Evolutionary conservation across 2,329 filamentous ascomycete genomes (phyloP).

Genomic region (Trichoderma koningii): DNA sequence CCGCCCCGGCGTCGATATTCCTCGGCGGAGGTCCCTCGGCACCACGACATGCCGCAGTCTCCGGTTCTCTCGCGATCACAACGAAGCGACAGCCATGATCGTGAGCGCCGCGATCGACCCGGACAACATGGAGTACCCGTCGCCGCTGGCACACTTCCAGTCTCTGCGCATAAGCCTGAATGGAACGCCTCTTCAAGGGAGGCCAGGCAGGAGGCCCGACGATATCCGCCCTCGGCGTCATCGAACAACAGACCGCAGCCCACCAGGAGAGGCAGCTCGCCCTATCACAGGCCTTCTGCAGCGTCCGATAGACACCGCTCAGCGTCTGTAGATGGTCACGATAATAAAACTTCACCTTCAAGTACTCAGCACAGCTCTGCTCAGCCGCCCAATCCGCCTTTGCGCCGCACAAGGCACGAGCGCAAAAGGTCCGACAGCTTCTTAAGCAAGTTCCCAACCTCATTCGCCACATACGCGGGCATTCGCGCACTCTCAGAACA

Average conservation of each 20-base stretch:
- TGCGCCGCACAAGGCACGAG: slow-evolving; percentile 15
- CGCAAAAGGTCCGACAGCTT: slow-evolving; percentile 21
- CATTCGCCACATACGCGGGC: slow-evolving; percentile 35
- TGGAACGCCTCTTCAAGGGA: slow-evolving; percentile 4
- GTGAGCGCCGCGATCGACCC: slow-evolving; percentile 12
- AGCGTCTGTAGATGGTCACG: slow-evolving; percentile 10
- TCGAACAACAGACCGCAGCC: slow-evolving; percentile 29
- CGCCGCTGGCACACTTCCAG: slow-evolving; percentile 5
- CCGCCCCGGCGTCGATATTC: slow-evolving; percentile 24
- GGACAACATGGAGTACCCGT: neutral
- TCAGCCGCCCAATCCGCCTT: neutral
- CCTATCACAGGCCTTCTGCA: slow-evolving; percentile 15
- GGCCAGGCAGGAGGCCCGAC: slow-evolving; percentile 14
- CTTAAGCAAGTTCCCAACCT: slow-evolving; percentile 31
- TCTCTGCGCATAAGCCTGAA: slow-evolving; percentile 4
- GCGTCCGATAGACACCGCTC: slow-evolving; percentile 13
- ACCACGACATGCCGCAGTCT: neutral
- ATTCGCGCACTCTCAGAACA: slow-evolving; percentile 35
- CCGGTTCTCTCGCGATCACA: slow-evolving; percentile 5
- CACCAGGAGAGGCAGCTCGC: slow-evolving; percentile 16
- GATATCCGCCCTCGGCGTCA: slow-evolving; percentile 27
- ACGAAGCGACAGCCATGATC: neutral
- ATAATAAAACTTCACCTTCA: neutral
- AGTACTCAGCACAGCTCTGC: neutral
- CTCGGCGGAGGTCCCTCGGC: slow-evolving; percentile 20